Evolutionary conservation across 768 basidiomycete genomes (phyloP).

Genomic region (Boletus tomentosulus): DNA sequence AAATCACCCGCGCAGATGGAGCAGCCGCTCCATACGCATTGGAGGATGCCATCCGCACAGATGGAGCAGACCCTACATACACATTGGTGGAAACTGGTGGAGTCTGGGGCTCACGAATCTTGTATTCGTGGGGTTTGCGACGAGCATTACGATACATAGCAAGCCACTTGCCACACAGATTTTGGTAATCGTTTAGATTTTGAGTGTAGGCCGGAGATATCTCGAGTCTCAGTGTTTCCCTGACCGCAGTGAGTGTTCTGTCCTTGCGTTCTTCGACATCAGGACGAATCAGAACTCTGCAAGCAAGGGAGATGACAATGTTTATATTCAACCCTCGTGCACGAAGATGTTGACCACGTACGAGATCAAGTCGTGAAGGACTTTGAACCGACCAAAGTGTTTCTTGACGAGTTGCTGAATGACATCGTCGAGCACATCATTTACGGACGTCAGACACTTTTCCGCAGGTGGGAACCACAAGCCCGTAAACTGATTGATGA

Average conservation of each 20-base stretch:
- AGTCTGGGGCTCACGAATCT: not conserved
- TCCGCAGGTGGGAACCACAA: slow-evolving; percentile 36
- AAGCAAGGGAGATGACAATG: not conserved
- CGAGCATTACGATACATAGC: slow-evolving; percentile 20
- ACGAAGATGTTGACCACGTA: slow-evolving; percentile 17
- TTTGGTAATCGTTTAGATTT: slow-evolving; percentile 23
- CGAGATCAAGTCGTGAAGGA: slow-evolving; percentile 35
- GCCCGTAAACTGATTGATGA: slow-evolving; percentile 33
- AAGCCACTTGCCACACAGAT: slow-evolving; percentile 24
- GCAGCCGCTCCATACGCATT: no score
- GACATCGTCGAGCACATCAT: slow-evolving; percentile 28
- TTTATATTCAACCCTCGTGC: not conserved
- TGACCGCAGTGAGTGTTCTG: slow-evolving; percentile 24
- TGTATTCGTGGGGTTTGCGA: not conserved
- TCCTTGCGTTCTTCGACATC: slow-evolving; percentile 30
- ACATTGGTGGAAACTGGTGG: no score
- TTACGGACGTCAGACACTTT: slow-evolving; percentile 33
- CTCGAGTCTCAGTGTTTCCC: slow-evolving; percentile 38
- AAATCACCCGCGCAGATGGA: not conserved
- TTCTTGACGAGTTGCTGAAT: slow-evolving; percentile 26
- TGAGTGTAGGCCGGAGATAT: slow-evolving; percentile 36
- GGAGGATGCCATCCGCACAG: no score
- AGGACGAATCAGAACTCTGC: slow-evolving; percentile 25
- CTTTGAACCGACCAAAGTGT: slow-evolving; percentile 40
- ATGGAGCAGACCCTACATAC: no score